phyloP scores from a whole-genome alignment of 2,329 filamentous ascomycete species.

The Alternaria gansuensis region DNA sequence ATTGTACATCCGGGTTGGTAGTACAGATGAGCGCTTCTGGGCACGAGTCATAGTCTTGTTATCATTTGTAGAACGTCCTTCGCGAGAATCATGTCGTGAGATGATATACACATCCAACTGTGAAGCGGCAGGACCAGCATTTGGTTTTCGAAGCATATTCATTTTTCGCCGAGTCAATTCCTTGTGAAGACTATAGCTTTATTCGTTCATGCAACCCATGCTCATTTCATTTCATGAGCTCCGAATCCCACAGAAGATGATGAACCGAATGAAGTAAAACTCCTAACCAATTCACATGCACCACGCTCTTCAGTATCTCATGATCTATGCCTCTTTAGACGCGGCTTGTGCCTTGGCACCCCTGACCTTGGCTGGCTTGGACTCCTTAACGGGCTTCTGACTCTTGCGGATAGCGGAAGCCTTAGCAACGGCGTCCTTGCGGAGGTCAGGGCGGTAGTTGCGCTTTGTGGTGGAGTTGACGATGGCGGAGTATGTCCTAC shows the following conservation, averaged over 20 bases:
- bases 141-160: conserved; percentile 24
- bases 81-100: background rate
- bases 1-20: background rate
- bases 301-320: conserved; percentile 18
- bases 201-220: conserved; percentile 23
- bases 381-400: conserved; percentile 80
- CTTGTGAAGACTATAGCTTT: conserved; percentile 21
- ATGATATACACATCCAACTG: background rate
- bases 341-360: conserved; percentile 83
- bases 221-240: conserved; percentile 22
- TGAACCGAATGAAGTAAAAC: conserved; percentile 36
- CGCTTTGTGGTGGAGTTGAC: conserved; percentile 83
- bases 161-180: conserved; percentile 24
- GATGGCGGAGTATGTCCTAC: conserved; percentile 83
- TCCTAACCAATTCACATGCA: conserved; percentile 26
- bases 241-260: conserved; percentile 25
- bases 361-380: conserved; percentile 76
- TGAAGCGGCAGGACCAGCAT: background rate
- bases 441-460: conserved; percentile 73
- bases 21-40: background rate
- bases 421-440: conserved; percentile 76
- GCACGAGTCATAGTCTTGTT: background rate
- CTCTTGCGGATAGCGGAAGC: conserved; percentile 84
- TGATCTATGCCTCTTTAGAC: conserved; percentile 43
- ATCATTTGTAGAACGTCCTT: background rate